A percentile compares a stretch with the other conserved stretches of the same genome.
Evolutionary conservation across 441 rosid genomes (phyloP).

Genomic region (Dalechampia spathulata): DNA sequence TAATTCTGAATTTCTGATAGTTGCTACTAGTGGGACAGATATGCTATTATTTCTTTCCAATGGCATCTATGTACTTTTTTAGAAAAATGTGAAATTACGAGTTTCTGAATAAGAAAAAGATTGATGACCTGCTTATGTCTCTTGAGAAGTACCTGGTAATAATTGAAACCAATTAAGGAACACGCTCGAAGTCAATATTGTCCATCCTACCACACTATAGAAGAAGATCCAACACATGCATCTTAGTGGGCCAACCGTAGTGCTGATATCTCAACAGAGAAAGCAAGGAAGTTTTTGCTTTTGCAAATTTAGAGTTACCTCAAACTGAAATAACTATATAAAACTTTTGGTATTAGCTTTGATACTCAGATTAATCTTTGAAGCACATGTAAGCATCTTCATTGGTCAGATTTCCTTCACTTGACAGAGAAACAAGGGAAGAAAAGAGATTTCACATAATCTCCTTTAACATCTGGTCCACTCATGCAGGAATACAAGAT

Average conservation of each 20-base stretch:
- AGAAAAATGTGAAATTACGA: neutral
- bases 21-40: slow-evolving; percentile 5
- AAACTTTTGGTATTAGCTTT: neutral
- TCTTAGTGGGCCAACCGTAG: slow-evolving; percentile 16
- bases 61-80: neutral
- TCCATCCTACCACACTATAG: neutral
- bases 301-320: slow-evolving; percentile 7
- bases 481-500: neutral
- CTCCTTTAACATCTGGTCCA: neutral
- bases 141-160: neutral
- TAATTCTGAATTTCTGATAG: too few relatives aligned
- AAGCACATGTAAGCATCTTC: neutral
- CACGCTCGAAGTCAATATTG: slow-evolving; percentile 10
- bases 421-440: neutral
- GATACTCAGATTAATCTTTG: neutral
- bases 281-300: slow-evolving; percentile 1
- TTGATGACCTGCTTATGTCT: neutral
- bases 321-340: neutral
- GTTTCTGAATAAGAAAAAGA: slow-evolving; percentile 1
- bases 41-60: neutral
- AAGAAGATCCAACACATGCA: slow-evolving; percentile 3
- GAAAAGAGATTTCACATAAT: neutral
- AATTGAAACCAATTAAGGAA: slow-evolving; percentile 6
- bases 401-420: neutral
- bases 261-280: slow-evolving; percentile 1